Evolutionary conservation across 257 asterid species (phyloP), one percentile per base, ranked within the genome.

Genomic region (Striga asiatica): DNA sequence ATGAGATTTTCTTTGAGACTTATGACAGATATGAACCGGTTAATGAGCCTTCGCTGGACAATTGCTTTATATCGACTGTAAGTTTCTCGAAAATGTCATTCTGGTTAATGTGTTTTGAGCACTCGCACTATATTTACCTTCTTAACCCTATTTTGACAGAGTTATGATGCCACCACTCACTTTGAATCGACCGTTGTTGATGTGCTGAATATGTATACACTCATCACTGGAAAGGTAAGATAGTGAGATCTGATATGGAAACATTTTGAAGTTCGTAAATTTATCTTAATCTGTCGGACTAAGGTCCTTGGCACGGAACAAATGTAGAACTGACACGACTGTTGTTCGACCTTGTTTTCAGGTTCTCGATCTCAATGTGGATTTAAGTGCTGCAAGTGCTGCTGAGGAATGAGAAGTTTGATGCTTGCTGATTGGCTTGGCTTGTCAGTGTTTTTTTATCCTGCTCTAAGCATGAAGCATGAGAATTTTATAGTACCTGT

Each of bases 11-110:
- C 76, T 91, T 69, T 41, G 98, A 91, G 76, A 81, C 87, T 55
- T 83, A 81, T 24, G 98, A 86, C 78, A 68, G 92, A 82, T 78
- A 23, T 55, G 96, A 83, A 72, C 96, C 98, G 51, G 92, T 79
- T 65, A 91, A 91, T 24, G 94, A 91, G 64, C 79, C 87, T 57
- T 53, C 92, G 53, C 60, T 78, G 59, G 98, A 91, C 86, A 91
- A 84, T 64, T 91, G 98, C 79, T 83, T 86, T 65, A 56, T 91
- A 74, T 86, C 98, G 68, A 72, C 92, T 1, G 98, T 87, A 71
- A 76, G 98, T 70, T 66, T 55, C 34, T 53, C 5, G 29, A 24
- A 65, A 16, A 24, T 64, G 3, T 38, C 64, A 43, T 66, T 58
- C 34, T 19, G 35, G 50, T 50, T 46, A 16, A 9, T 37, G 24